A percentile compares a stretch with the other conserved stretches of the same genome.
phyloP scores from a whole-genome alignment of 176 grass and related monocot species.

The Zizania latifolia region DNA sequence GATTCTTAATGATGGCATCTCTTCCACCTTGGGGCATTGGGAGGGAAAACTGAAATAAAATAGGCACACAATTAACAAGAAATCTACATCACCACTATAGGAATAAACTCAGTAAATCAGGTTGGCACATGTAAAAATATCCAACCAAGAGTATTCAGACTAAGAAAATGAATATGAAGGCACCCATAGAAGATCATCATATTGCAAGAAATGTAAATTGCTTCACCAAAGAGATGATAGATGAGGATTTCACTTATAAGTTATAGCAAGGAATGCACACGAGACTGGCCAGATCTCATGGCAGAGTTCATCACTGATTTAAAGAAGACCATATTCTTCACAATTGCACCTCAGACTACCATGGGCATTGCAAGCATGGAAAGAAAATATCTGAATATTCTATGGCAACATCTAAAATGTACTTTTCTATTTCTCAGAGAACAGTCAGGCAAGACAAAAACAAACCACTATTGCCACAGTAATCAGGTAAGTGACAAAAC shows the following conservation, averaged over 20 bases:
- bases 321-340: neutral
- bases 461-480: neutral
- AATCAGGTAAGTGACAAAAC: neutral
- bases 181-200: neutral
- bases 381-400: no score
- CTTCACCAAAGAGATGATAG: neutral
- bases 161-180: neutral
- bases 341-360: neutral
- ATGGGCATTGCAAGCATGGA: no score
- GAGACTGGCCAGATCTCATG: neutral
- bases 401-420: no score
- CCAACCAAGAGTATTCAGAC: neutral
- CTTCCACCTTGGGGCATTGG: slow-evolving; percentile 97
- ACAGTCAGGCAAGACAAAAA: neutral
- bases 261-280: neutral
- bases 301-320: neutral
- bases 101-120: neutral
- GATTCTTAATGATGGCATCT: slow-evolving; percentile 73
- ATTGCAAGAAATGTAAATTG: neutral
- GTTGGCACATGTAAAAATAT: neutral
- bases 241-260: neutral
- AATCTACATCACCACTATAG: neutral
- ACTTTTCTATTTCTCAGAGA: neutral
- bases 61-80: slow-evolving; percentile 20
- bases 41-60: slow-evolving; percentile 73